Evolutionary conservation across 2,329 filamentous ascomycete genomes (phyloP), one percentile per base, ranked within the genome.

Genomic region (Xylaria sp.): DNA sequence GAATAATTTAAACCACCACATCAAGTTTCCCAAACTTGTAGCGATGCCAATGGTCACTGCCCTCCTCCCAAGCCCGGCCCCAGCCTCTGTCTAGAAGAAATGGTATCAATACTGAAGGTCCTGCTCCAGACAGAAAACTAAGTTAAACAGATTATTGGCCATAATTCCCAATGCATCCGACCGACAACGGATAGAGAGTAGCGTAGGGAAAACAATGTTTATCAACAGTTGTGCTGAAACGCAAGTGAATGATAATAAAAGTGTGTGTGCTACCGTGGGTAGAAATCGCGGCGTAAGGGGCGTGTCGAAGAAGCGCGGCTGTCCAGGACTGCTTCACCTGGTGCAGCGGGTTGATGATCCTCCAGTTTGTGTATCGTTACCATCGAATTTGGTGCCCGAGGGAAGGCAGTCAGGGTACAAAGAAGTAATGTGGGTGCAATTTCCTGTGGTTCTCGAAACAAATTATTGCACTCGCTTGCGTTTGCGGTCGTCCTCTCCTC

Each of bases 401-500:
- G 63, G 62, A 63, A 34, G 48, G 23, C 59, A 63, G 34, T 49
- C 58, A 66, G 59, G 55, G 54, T 58, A 49, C 57, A 58, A 58
- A 60, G 61, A 59, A 60, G 51, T 52, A 47, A 48, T 13, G 55
- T 54, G 42, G 6, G 11, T 30, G 34, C 37, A 52, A 37, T 44
- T 52, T 23, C 23, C 13, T 8, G 52, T 50, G 30, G 9, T 7
- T 18, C 44, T 19, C 9, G 42, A 53, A 42, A 52, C 46, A 55
- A 56, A 59, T 65, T 54, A 84, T 66, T 81, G 77, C 66, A 86
- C 73, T 57, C 85, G 78, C 72, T 87, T 87, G 59, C 85, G 78
- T 71, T 88, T 88, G 50, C 83, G 76, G 65, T 84, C 83, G 9
- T 84, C 82, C 19, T 85, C 82, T 19, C 79, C 81, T 37, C 82